phyloP scores from a whole-genome alignment of 148 eudicot species.

The Rhododendron ovatum region DNA sequence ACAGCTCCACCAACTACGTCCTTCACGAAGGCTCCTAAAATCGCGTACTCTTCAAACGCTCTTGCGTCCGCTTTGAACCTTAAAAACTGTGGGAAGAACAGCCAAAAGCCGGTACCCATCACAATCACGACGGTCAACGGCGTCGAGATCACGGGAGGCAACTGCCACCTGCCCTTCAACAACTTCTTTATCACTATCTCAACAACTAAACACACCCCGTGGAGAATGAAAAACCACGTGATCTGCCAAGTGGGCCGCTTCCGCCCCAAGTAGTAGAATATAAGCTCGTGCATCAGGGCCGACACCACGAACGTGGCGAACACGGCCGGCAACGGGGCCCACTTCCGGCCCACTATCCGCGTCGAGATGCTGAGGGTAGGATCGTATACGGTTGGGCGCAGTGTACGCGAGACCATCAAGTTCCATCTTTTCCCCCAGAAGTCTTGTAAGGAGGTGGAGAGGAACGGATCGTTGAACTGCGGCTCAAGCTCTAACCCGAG shows the following conservation, averaged over 20 bases:
- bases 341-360: conserved; percentile 16
- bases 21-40: conserved; percentile 22
- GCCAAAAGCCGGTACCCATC: conserved; percentile 32
- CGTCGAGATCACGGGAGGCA: conserved; percentile 21
- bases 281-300: conserved; percentile 48
- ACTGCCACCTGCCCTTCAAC: conserved; percentile 14
- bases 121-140: conserved; percentile 24
- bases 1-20: conserved; percentile 5
- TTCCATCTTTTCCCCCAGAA: conserved; percentile 71
- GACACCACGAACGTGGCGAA: conserved; percentile 42
- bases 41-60: conserved; percentile 32
- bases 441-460: conserved; percentile 57
- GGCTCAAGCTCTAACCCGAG: conserved; percentile 41
- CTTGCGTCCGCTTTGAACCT: conserved; percentile 18
- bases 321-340: conserved; percentile 29
- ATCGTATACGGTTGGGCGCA: conserved; percentile 41
- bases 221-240: conserved; percentile 42
- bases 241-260: conserved; percentile 35
- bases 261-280: conserved; percentile 42
- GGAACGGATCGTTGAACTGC: conserved; percentile 53
- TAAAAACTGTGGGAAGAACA: conserved; percentile 44
- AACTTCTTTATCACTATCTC: conserved; percentile 35
- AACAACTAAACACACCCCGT: conserved; percentile 33
- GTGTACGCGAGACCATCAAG: conserved; percentile 38
- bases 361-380: conserved; percentile 18